Percentiles rank a stretch among this genome's conserved stretches.
Evolutionary conservation across 306 rosid genomes (phyloP).

Genomic region (Neltuma alba): DNA sequence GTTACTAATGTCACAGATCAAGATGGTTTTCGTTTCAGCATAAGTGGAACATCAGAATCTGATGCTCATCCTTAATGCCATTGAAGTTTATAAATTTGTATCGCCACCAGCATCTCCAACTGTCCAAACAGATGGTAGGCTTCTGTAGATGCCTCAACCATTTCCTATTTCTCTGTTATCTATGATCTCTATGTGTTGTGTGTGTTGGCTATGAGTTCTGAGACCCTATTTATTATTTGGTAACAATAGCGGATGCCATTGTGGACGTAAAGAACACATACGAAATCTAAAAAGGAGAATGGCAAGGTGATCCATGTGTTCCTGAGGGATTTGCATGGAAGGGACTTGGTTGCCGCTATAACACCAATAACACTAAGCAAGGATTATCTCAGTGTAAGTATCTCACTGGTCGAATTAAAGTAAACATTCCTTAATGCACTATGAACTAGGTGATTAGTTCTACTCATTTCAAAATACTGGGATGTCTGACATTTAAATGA

Average conservation of each 20-base stretch:
- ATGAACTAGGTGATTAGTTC: no score
- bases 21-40: neutral
- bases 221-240: neutral
- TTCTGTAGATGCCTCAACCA: no score
- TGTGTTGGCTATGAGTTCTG: no score
- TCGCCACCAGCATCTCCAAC: neutral
- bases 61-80: slow-evolving; percentile 10
- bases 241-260: neutral
- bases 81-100: neutral
- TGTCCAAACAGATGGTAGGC: neutral
- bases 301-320: neutral
- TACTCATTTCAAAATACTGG: neutral
- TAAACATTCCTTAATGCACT: no score
- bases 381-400: no score
- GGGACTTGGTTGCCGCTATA: no score
- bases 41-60: neutral
- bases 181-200: neutral
- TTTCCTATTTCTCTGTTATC: neutral
- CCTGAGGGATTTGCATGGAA: neutral
- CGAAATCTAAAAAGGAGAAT: neutral
- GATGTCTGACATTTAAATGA: no score
- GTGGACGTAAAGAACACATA: neutral
- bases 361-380: no score
- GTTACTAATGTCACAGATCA: neutral
- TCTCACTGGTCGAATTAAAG: no score